Evolutionary conservation across 176 grass and related monocot species (phyloP).

Genomic region (Eragrostis curvula): DNA sequence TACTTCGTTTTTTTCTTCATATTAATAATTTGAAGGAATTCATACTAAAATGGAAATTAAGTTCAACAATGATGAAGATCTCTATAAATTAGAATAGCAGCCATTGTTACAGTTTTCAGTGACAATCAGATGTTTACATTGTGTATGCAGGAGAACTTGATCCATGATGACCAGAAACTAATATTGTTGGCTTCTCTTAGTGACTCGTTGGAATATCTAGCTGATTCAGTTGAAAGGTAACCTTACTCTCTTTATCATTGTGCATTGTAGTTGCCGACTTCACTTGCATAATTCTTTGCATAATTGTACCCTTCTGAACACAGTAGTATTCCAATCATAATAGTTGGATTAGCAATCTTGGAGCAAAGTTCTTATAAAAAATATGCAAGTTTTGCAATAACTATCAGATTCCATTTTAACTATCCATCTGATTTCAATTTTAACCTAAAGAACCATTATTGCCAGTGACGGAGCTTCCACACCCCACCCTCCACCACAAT

Average conservation of each 20-base stretch:
- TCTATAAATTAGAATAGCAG: neutral
- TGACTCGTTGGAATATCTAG: constrained; percentile 95
- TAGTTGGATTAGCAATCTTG: neutral
- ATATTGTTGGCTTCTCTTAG: constrained; percentile 95
- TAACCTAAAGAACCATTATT: constrained; percentile 18
- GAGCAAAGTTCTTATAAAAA: neutral
- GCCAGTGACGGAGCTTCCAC: too few relatives aligned
- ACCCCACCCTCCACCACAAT: too few relatives aligned
- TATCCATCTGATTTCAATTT: constrained; percentile 19
- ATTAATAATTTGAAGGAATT: neutral
- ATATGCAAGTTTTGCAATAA: neutral
- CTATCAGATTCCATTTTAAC: neutral
- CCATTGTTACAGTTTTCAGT: neutral
- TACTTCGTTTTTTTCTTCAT: neutral
- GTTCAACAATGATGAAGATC: neutral
- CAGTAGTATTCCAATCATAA: constrained; percentile 2
- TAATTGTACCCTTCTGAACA: neutral
- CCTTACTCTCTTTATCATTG: constrained; percentile 24
- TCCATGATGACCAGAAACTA: constrained; percentile 95
- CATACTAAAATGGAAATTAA: neutral
- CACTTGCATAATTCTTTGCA: neutral
- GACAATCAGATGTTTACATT: neutral
- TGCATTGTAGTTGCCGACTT: constrained; percentile 15
- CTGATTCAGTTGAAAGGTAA: constrained; percentile 98
- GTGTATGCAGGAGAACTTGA: constrained; percentile 84